Base-by-base conservation (phyloP, 441 rosid genomes). In the Breynia disticha region DNA sequence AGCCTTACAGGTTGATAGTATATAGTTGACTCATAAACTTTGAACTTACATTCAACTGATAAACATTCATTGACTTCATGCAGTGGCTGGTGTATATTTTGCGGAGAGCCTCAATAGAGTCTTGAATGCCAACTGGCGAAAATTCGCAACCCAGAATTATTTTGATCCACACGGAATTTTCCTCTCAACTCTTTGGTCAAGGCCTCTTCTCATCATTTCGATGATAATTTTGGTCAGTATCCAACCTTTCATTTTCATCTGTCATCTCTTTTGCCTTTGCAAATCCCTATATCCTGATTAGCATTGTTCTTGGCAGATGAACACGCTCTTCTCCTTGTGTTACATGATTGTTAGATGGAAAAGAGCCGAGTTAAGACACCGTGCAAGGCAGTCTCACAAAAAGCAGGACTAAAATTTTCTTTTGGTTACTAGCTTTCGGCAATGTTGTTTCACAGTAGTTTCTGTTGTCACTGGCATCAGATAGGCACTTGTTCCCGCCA, bases 351-450 rank as follows among this genome's bases (percentile, higher is more conserved):
- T 93, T 16, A 76, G 71, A 52, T 93, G 98, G 98, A 93, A 93
- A 75, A 86, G 64, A 69, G 97, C 98, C 5, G 98, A 89, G 71
- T 95, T 93, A 43, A 84, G 78, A 73, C 95, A 93, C 69, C 90
- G 86, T 0, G 87, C 96, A 47, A 82, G 89, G 67, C 70, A 72
- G 58, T 72, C 90, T 52, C 87, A 60, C 48, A 66, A 76, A 56
- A 91, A 93, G 79, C 67, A 83, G 70, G 97, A 93, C 22, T 93
- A 77, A 76, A 4, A 28, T 28, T 28, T 9, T 57, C 11, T 48
- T 47, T 28, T 13, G 44, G 44, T 3, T 11, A 41, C 15, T 41
- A 11, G 44, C 44, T 41, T 41, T 15, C n/a, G 44, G n/a, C 15
- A 41, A 3, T 41, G 44, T 11, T 41, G 14, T 41, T 41, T 41